These are phyloP conservation scores for Trichoderma parareesei DNA, from an alignment of 495 filamentous ascomycete genomes.

Conservation along the genomic window DNA sequence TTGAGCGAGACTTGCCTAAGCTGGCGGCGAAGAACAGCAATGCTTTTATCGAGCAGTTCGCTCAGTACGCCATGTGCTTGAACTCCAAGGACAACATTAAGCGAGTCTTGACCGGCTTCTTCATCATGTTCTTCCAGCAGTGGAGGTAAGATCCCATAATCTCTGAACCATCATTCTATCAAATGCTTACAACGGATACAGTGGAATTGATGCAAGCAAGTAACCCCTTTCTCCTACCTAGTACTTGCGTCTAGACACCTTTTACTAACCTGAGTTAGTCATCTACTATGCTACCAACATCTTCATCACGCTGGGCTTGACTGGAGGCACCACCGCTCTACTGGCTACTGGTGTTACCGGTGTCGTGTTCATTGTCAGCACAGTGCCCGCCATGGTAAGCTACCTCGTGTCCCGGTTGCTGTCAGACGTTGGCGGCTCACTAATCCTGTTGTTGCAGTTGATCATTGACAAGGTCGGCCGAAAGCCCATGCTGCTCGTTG, in stretches of 20 bases:
- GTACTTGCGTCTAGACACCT: not conserved
- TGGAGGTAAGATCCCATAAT: conserved; percentile 19
- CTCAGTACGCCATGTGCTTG: conserved; percentile 18
- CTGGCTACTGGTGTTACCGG: conserved; percentile 29
- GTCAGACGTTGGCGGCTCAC: not conserved
- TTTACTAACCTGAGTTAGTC: not conserved
- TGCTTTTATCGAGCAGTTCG: conserved; percentile 33
- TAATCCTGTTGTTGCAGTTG: conserved; percentile 11
- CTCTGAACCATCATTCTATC: not conserved
- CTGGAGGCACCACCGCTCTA: conserved; percentile 52
- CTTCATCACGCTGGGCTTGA: conserved; percentile 46
- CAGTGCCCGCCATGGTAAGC: conserved; percentile 46
- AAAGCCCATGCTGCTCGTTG: conserved; percentile 47
- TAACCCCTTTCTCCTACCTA: not conserved
- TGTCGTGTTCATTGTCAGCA: conserved; percentile 45
- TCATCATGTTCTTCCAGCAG: conserved; percentile 52
- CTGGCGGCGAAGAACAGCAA: conserved; percentile 52
- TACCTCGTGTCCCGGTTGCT: not conserved
- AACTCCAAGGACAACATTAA: conserved; percentile 35
- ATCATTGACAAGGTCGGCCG: conserved; percentile 54
- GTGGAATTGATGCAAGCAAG: conserved; percentile 25
- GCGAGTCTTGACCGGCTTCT: conserved; percentile 51
- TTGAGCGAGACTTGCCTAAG: conserved; percentile 34
- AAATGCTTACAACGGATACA: not conserved
- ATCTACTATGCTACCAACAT: conserved; percentile 31